Evolutionary conservation across 805 yeast genomes (phyloP), one percentile per base, ranked within the genome.

Genomic region (Myxozyma mucilagina): DNA sequence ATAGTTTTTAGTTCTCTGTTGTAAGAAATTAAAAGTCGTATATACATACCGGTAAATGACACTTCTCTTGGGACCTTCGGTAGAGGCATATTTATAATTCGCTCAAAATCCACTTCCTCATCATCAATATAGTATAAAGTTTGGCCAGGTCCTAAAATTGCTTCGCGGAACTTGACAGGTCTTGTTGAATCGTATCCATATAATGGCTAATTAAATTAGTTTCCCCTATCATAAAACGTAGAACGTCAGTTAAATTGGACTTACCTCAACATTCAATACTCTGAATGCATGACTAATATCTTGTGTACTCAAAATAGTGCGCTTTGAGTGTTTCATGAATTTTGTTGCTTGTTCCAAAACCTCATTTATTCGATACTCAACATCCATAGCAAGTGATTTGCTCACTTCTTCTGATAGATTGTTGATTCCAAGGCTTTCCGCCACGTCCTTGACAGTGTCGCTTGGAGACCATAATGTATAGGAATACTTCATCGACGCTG

Each of bases 301-400:
- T 48, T 82, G 80, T 0, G 97, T 89, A 32, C 90, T 84, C 41
- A 94, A 76, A 0, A 89, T 82, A 62, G 88, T 87, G 50, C 98
- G 79, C 74, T 92, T 93, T 32, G 94, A 85, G 74, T 94, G 97
- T 68, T 97, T 82, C 93, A 93, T 94, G 75, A 93, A 93, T 74
- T 94, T 94, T 58, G 88, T 84, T 20, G 99, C 98, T 67, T 94
- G 96, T 73, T 94, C 99, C 62, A 96, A 78, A 43, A 94, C 89
- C 75, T 94, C 98, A 73, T 93, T 93, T 66, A 94, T 89, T 64
- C 99, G 83, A 73, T 96, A 94, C 76, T 94, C 99, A n/a, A 94
- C 96, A 73, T 94, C 99, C 99, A 94, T 94, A 6, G 99, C 98
- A 63, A 94, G 78, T 64, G 94, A 90, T 71, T 90, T 89, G 51